These are phyloP conservation scores for Colletotrichum noveboracense DNA, from an alignment of 2,329 filamentous ascomycete species.

Conservation along the genomic window DNA sequence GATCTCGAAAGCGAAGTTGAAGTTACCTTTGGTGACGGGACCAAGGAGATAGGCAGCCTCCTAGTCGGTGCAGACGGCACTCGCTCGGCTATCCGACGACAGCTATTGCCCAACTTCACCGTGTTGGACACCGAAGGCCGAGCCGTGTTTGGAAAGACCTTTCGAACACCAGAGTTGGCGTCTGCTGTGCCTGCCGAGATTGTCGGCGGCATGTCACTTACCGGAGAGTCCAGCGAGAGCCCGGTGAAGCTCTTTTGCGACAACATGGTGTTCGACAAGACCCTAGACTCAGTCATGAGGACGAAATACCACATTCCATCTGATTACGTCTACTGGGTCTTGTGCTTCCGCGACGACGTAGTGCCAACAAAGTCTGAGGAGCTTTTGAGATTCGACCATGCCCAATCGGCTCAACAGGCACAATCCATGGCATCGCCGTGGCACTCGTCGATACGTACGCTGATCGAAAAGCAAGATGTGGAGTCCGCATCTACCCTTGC, in stretches of 20 bases:
- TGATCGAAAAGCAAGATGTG: background rate
- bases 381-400: background rate
- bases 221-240: constrained; percentile 20
- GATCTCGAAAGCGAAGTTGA: constrained; percentile 21
- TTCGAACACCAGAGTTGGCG: constrained; percentile 29
- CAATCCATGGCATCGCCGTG: background rate
- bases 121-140: constrained; percentile 41
- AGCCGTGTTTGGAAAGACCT: constrained; percentile 45
- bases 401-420: background rate
- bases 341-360: constrained; percentile 22
- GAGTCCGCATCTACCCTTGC: background rate
- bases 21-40: constrained; percentile 38
- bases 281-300: background rate
- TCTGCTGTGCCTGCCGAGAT: constrained; percentile 19
- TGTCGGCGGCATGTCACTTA: constrained; percentile 29
- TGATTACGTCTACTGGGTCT: constrained; percentile 40
- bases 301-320: constrained; percentile 12
- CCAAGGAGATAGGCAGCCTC: constrained; percentile 31
- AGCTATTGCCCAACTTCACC: constrained; percentile 37
- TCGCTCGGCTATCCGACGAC: constrained; percentile 38
- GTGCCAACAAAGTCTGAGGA: background rate
- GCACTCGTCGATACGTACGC: background rate
- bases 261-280: constrained; percentile 17
- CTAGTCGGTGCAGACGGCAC: constrained; percentile 45
- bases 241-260: constrained; percentile 14